Evolutionary conservation across 2,329 filamentous ascomycete species (phyloP).

Genomic region (Passalora sequoiae): DNA sequence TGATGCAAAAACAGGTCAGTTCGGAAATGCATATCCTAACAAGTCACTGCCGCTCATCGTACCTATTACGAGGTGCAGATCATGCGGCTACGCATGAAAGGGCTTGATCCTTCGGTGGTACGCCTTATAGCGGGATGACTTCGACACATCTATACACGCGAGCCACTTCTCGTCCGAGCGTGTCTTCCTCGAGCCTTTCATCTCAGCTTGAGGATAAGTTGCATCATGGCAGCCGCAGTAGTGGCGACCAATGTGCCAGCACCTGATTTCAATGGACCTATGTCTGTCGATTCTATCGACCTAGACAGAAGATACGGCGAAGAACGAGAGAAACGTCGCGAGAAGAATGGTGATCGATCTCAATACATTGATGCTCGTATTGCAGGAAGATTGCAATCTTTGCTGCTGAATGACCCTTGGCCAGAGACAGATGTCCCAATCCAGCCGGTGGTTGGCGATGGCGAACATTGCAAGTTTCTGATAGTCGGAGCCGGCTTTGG

Average conservation of each 20-base stretch:
- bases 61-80: too few relatives aligned
- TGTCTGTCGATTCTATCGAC: conserved; percentile 12
- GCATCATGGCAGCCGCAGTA: conserved; percentile 9
- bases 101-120: too few relatives aligned
- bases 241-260: conserved; percentile 12
- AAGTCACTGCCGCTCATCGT: too few relatives aligned
- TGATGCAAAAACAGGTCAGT: too few relatives aligned
- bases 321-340: conserved; percentile 27
- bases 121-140: too few relatives aligned
- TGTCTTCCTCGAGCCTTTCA: too few relatives aligned
- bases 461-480: conserved; percentile 18
- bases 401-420: conserved; percentile 32
- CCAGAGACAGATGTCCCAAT: conserved; percentile 20
- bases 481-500: conserved; percentile 45
- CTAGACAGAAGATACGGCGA: conserved; percentile 21
- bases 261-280: conserved; percentile 18
- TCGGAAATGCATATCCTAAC: too few relatives aligned
- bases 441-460: conserved; percentile 14
- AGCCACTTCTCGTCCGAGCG: too few relatives aligned
- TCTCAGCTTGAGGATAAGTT: too few relatives aligned
- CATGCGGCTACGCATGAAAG: too few relatives aligned
- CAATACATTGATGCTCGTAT: conserved; percentile 29
- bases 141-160: too few relatives aligned
- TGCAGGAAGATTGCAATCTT: conserved; percentile 21
- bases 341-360: conserved; percentile 14